phyloP scores from a whole-genome alignment of 2,329 filamentous ascomycete species.

The Apiospora sp. region DNA sequence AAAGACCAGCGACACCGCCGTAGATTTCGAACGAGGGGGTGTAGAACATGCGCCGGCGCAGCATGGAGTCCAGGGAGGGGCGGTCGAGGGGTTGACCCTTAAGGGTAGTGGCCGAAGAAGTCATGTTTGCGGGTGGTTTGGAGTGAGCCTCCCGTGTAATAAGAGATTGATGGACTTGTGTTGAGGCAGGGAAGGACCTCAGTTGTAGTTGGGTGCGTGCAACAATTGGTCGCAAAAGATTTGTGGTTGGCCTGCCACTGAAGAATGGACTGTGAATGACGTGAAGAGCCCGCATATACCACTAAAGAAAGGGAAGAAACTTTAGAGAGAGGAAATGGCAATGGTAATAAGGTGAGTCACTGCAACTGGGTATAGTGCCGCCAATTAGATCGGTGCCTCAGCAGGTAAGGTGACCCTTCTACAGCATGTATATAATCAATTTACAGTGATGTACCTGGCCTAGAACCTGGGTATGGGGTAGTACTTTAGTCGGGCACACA shows the following conservation, averaged over 20 bases:
- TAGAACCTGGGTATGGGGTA: neutral
- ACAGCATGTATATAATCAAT: neutral
- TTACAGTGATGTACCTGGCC: neutral
- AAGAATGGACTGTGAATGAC: constrained; percentile 26
- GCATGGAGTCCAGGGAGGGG: constrained; percentile 80
- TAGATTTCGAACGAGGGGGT: constrained; percentile 97
- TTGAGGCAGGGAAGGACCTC: constrained; percentile 9
- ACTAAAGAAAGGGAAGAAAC: constrained; percentile 20
- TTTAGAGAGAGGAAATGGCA: neutral
- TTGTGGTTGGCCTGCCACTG: constrained; percentile 28
- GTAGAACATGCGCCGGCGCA: constrained; percentile 91
- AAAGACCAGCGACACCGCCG: constrained; percentile 85
- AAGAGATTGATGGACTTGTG: neutral
- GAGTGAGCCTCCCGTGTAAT: neutral
- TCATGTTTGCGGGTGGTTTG: constrained; percentile 47
- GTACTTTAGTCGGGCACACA: constrained; percentile 14
- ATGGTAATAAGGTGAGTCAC: constrained; percentile 25
- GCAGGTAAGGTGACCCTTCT: neutral
- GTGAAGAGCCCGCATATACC: constrained; percentile 29
- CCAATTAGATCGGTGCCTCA: constrained; percentile 18
- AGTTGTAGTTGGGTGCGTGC: constrained; percentile 16
- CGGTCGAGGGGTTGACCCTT: constrained; percentile 92
- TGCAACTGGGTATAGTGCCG: constrained; percentile 15
- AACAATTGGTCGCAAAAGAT: constrained; percentile 17
- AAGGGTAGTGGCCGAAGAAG: constrained; percentile 71